Percentiles rank a stretch among this genome's conserved stretches.
Evolutionary conservation across 73 alveolate species (phyloP).

Genomic region (Stentor coeruleus): DNA sequence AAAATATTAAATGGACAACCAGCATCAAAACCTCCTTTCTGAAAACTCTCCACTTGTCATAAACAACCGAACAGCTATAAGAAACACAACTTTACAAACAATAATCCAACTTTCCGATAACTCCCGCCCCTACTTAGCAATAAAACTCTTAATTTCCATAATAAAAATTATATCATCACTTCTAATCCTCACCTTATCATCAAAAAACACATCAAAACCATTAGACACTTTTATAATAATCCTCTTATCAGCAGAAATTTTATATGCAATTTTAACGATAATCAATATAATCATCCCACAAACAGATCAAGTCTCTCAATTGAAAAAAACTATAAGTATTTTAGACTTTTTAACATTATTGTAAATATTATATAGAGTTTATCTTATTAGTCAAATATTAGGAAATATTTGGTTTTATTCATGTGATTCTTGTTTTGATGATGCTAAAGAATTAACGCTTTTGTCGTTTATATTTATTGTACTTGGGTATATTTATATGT

Average conservation of each 20-base stretch:
- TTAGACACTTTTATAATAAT: neutral
- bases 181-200: neutral
- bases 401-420: constrained; percentile 18
- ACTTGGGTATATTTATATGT: neutral
- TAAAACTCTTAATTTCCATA: neutral
- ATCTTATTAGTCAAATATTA: neutral
- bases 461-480: neutral
- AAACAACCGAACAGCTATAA: neutral
- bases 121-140: neutral
- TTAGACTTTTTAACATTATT: neutral
- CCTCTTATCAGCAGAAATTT: neutral
- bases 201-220: neutral
- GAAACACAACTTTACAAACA: neutral
- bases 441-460: constrained; percentile 1
- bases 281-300: neutral
- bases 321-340: neutral
- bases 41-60: neutral
- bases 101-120: neutral
- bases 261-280: neutral
- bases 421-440: constrained; percentile 10
- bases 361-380: neutral
- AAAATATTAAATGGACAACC: too few relatives aligned
- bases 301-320: neutral
- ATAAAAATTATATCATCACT: neutral
- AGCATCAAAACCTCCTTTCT: too few relatives aligned